A percentile compares a stretch with the other conserved stretches of the same genome.
These are phyloP conservation scores for Echites panduratus DNA, from an alignment of 257 asterid genomes.

Conservation along the genomic window DNA sequence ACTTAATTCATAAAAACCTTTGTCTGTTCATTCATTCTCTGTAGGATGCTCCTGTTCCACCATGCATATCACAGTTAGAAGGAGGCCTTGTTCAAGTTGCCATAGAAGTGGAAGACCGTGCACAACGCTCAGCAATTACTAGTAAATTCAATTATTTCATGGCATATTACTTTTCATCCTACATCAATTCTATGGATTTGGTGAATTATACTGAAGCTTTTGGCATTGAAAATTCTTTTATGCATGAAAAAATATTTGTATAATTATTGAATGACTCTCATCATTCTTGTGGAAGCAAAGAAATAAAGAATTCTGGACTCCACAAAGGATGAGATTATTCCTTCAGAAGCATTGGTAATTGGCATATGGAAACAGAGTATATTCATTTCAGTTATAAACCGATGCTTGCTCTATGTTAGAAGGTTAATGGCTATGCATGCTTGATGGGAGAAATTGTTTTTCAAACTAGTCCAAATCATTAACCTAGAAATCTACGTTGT, in stretches of 20 bases:
- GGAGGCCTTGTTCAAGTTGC: constrained; percentile 99
- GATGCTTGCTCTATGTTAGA: background rate
- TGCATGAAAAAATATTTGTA: background rate
- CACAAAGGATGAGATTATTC: constrained; percentile 1
- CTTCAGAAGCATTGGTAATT: background rate
- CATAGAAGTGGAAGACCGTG: constrained; percentile 97
- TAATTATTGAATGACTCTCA: background rate
- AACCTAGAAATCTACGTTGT: background rate
- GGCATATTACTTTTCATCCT: background rate
- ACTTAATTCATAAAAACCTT: constrained; percentile 1
- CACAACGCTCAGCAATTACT: constrained; percentile 92
- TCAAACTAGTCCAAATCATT: background rate
- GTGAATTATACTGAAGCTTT: background rate
- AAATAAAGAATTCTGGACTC: background rate
- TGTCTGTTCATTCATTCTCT: constrained; percentile 19
- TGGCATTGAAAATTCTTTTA: background rate
- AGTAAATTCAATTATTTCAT: constrained; percentile 36
- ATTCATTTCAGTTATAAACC: background rate
- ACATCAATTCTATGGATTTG: background rate
- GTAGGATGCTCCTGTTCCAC: constrained; percentile 99
- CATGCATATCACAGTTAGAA: constrained; percentile 93
- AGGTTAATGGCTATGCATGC: background rate
- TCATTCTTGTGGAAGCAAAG: background rate
- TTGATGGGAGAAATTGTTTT: background rate
- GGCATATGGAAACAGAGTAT: background rate